Evolutionary conservation across 1,284 basidiomycete genomes (phyloP), one percentile per base, ranked within the genome.

Genomic region (Puccinia coronata): DNA sequence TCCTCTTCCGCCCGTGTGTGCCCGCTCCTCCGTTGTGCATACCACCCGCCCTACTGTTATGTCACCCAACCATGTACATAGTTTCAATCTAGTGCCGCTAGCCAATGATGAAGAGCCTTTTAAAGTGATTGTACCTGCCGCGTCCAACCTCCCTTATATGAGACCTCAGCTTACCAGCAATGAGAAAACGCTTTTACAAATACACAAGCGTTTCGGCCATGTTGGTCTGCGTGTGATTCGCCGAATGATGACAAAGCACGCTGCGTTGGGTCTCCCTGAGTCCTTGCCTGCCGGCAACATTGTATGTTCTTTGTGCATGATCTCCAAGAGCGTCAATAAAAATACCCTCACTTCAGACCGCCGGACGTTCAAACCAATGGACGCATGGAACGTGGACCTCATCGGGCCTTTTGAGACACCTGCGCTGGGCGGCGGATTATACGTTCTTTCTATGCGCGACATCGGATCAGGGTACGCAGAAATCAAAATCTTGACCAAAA

Each of bases 391-490:
- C 9, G 69, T 53, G 31, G 69, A 71, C 25, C 25, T 71, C 11
- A 31, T 71, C 28, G 69, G 69, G n/a, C 69, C 69, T 49, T 53
- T 71, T 34, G 69, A 71, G 49, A 16, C 23, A 11, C 1, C 69
- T 14, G 43, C 69, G 1, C 8, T 65, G 1, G 61, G 31, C 2
- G n/a, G 61, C 20, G 61, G 61, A 4, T 18, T 39, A 1, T 65
- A 65, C 31, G 61, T 65, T 2, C 61, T 65, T 6, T 36, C 61
- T 14, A 34, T 65, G 31, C 8, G 61, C 8, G 61, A 65, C 39
- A 65, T 65, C 23, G 61, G 61, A 2, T 65, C 61, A 20, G 61
- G 61, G 3, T 65, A 65, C 28, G 18, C 34, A 36, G 61, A 65
- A 16, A 18, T 39, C n/a, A n/a, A n/a, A n/a, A n/a, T n/a, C 23